Percentiles rank a stretch among this genome's conserved stretches.
These are phyloP conservation scores for Manihot esculenta DNA, from an alignment of 441 rosid species.

Conservation along the genomic window DNA sequence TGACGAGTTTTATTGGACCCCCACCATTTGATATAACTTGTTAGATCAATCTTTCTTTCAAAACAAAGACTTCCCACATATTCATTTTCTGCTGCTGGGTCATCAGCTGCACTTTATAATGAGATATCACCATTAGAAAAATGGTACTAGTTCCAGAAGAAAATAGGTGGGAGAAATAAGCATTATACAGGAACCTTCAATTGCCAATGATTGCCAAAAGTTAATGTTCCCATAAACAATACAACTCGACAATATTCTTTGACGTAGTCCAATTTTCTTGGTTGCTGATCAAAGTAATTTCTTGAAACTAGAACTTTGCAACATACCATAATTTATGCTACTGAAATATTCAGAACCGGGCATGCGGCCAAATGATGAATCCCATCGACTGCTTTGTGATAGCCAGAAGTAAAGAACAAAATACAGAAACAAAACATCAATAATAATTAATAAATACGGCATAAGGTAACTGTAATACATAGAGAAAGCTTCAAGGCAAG, in stretches of 20 bases:
- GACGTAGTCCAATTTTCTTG: slow-evolving; percentile 1
- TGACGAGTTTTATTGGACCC: slow-evolving; percentile 67
- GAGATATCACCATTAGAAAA: slow-evolving; percentile 17
- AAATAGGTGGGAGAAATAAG: slow-evolving; percentile 7
- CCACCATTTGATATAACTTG: slow-evolving; percentile 94
- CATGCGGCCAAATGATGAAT: slow-evolving; percentile 68
- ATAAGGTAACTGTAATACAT: neutral
- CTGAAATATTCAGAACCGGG: slow-evolving; percentile 80
- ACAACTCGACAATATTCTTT: slow-evolving; percentile 13
- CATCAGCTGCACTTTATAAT: slow-evolving; percentile 62
- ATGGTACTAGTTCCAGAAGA: neutral
- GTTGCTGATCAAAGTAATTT: slow-evolving; percentile 4
- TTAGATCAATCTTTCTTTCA: slow-evolving; percentile 84
- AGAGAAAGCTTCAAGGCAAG: slow-evolving; percentile 5
- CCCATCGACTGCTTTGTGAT: slow-evolving; percentile 64
- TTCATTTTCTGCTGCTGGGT: slow-evolving; percentile 67
- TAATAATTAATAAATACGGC: slow-evolving; percentile 3
- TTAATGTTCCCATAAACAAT: neutral
- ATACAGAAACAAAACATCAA: slow-evolving; percentile 18
- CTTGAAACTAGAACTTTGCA: slow-evolving; percentile 4
- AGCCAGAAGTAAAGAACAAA: slow-evolving; percentile 27
- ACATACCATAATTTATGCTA: slow-evolving; percentile 62
- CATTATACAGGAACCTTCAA: neutral
- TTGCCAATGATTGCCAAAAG: slow-evolving; percentile 11
- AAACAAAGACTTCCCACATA: slow-evolving; percentile 64